Conservation (phyloP, 805 yeast genomes). For the Ogataea degrootiae region DNA sequence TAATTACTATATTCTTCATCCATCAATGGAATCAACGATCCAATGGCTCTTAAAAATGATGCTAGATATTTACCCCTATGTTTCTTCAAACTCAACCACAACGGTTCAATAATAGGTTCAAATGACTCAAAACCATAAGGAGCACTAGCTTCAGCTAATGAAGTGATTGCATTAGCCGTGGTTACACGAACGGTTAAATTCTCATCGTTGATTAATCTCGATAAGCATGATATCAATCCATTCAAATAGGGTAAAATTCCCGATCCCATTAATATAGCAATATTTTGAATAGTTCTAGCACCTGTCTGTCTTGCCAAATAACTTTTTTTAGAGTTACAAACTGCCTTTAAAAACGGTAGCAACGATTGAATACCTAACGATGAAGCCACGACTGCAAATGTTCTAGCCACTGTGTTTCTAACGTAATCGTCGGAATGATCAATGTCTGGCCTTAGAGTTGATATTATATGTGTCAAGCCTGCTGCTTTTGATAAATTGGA, state of each 20-base stretch:
- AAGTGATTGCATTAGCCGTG: conserved; percentile 67
- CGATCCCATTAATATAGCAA: conserved; percentile 63
- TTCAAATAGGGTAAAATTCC: conserved; percentile 71
- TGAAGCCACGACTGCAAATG: conserved; percentile 79
- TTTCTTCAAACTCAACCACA: conserved; percentile 73
- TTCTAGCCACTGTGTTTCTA: conserved; percentile 68
- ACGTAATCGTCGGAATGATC: conserved; percentile 79
- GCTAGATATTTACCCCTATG: conserved; percentile 79
- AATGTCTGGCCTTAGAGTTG: conserved; percentile 74
- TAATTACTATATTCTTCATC: conserved; percentile 73
- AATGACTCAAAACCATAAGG: conserved; percentile 93
- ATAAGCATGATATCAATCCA: conserved; percentile 58
- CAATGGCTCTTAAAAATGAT: conserved; percentile 71
- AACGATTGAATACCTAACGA: conserved; percentile 69
- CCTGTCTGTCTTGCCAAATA: conserved; percentile 88
- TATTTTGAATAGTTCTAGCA: conserved; percentile 67
- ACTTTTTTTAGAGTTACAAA: conserved; percentile 66
- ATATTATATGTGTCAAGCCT: conserved; percentile 77
- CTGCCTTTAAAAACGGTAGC: conserved; percentile 79
- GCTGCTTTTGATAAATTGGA: conserved; percentile 73
- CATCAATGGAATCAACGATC: conserved; percentile 81
- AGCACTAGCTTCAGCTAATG: conserved; percentile 72
- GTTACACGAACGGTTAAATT: conserved; percentile 61
- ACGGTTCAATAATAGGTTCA: conserved; percentile 64
- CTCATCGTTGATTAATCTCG: conserved; percentile 59